Evolutionary conservation across 441 rosid genomes (phyloP).

Genomic region (Kokia cookei): DNA sequence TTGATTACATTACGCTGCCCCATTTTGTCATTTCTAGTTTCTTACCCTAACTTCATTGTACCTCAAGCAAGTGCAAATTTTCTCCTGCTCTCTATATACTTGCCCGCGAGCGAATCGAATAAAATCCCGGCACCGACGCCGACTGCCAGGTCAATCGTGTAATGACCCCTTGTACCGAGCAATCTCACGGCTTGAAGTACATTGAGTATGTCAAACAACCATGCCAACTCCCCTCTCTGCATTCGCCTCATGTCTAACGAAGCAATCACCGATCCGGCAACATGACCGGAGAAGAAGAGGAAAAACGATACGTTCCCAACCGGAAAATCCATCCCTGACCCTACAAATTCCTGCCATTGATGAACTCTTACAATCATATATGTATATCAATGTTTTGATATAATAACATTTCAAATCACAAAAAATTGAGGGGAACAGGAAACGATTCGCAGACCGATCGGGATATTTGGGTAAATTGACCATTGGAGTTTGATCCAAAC

Average conservation of each 20-base stretch:
- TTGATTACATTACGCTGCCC: not conserved
- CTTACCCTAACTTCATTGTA: slow-evolving; percentile 1
- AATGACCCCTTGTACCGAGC: slow-evolving; percentile 84
- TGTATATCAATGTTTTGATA: not conserved
- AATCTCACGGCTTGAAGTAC: slow-evolving; percentile 68
- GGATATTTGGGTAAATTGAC: no score
- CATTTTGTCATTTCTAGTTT: not conserved
- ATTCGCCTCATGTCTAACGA: slow-evolving; percentile 88
- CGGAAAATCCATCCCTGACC: slow-evolving; percentile 89
- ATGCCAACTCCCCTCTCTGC: slow-evolving; percentile 61
- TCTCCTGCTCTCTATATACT: slow-evolving; percentile 53
- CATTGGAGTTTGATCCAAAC: no score
- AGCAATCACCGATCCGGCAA: slow-evolving; percentile 85
- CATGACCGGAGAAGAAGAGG: slow-evolving; percentile 93
- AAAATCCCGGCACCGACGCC: slow-evolving; percentile 87
- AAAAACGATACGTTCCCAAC: slow-evolving; percentile 95
- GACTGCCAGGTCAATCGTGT: slow-evolving; percentile 78
- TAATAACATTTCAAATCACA: not conserved
- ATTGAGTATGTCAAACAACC: slow-evolving; percentile 69
- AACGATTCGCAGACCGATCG: not conserved
- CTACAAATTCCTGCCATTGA: slow-evolving; percentile 66
- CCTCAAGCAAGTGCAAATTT: not conserved
- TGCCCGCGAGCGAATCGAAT: slow-evolving; percentile 81
- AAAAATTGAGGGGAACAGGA: not conserved
- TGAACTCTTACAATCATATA: not conserved